Evolutionary conservation across 164 flowering plant species (phyloP).

Genomic region (Taxillus chinensis): DNA sequence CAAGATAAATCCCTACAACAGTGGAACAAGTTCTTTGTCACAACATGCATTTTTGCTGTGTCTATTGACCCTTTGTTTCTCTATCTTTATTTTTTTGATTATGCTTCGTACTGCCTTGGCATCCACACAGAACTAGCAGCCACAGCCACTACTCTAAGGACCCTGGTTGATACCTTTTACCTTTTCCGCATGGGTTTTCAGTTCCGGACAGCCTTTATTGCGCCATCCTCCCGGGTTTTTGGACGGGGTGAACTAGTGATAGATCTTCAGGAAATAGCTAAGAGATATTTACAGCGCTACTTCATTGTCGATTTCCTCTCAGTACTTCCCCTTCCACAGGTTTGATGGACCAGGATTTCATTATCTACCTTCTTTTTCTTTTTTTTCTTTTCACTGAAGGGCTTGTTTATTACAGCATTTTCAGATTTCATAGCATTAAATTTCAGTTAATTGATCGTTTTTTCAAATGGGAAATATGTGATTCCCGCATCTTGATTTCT

Average conservation of each 20-base stretch:
- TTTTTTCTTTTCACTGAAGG: no score
- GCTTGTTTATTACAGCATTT: no score
- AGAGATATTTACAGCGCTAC: background rate
- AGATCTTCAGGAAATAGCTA: constrained; percentile 2
- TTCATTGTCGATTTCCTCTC: background rate
- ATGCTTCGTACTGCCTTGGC: constrained; percentile 1
- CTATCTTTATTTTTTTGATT: background rate
- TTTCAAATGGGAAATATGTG: no score
- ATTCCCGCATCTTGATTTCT: no score
- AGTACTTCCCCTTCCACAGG: constrained; percentile 2
- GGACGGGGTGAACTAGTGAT: constrained; percentile 4
- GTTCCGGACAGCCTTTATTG: constrained; percentile 3
- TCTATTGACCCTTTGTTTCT: constrained; percentile 4
- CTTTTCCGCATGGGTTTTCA: background rate
- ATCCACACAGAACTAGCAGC: background rate
- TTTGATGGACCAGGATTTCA: background rate
- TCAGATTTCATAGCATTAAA: no score
- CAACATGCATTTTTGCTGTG: background rate
- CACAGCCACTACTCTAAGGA: background rate
- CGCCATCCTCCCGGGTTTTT: constrained; percentile 4
- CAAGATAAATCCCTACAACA: background rate
- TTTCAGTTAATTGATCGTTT: no score
- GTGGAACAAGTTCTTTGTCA: background rate
- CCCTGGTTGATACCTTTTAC: background rate
- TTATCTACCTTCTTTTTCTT: background rate